phyloP scores from a whole-genome alignment of 2,329 filamentous ascomycete species.

The Periconia sp. region DNA sequence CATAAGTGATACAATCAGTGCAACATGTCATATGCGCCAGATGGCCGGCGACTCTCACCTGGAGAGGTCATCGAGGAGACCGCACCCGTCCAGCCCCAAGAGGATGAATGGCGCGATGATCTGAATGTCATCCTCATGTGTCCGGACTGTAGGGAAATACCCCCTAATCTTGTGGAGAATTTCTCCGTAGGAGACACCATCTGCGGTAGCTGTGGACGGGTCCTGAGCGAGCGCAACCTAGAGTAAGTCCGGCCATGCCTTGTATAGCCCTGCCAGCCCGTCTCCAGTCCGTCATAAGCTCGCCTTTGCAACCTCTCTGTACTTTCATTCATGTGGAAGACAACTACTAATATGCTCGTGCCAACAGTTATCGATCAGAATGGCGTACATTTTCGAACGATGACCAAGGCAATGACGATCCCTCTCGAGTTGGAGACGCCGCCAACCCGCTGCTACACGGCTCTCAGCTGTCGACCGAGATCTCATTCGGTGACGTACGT shows the following conservation, averaged over 20 bases:
- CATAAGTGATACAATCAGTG: conserved; percentile 7
- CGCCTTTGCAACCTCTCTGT: too few relatives aligned
- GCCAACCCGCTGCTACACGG: conserved; percentile 89
- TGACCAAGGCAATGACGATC: conserved; percentile 94
- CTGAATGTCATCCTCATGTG: conserved; percentile 86
- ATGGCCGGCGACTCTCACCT: conserved; percentile 47
- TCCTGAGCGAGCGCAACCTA: conserved; percentile 88
- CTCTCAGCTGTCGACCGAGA: conserved; percentile 85
- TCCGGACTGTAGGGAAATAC: conserved; percentile 85
- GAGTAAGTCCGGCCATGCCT: too few relatives aligned
- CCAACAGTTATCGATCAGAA: conserved; percentile 93
- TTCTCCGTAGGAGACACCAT: conserved; percentile 92
- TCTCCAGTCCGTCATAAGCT: too few relatives aligned
- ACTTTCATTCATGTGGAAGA: too few relatives aligned
- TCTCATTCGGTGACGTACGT: conserved; percentile 75
- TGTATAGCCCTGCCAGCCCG: too few relatives aligned
- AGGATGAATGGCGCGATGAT: conserved; percentile 74
- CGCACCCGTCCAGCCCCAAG: conserved; percentile 33
- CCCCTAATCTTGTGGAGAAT: conserved; percentile 93
- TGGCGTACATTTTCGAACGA: conserved; percentile 99
- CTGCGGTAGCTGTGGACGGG: conserved; percentile 88
- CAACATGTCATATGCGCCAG: conserved; percentile 5
- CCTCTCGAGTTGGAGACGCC: conserved; percentile 95
- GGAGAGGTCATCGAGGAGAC: conserved; percentile 50
- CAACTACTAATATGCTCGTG: too few relatives aligned